A percentile compares a stretch with the other conserved stretches of the same genome.
These are phyloP conservation scores for Ambrosiella xylebori DNA, from an alignment of 2,329 filamentous ascomycete genomes.

Conservation along the genomic window DNA sequence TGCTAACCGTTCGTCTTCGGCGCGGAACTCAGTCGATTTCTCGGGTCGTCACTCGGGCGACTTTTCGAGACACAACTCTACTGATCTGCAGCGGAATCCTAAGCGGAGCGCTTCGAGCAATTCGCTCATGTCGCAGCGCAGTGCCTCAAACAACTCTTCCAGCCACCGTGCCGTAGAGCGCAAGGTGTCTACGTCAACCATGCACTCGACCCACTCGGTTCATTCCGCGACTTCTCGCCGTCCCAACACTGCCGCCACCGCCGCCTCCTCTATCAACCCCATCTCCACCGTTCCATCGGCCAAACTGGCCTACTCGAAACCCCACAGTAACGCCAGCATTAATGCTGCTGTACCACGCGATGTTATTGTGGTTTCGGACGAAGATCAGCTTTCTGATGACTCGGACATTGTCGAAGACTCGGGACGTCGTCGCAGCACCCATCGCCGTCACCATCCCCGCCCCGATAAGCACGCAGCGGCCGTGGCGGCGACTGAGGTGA, in stretches of 20 bases:
- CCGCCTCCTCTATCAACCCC: neutral
- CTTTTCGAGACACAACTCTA: neutral
- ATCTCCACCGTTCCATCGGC: constrained; percentile 3
- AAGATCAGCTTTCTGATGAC: constrained; percentile 6
- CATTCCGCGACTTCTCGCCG: neutral
- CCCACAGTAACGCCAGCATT: neutral
- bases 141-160: neutral
- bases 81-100: neutral
- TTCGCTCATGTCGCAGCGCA: constrained; percentile 7
- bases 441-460: neutral
- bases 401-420: constrained; percentile 5
- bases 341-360: neutral
- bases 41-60: constrained; percentile 4
- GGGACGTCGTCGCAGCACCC: neutral
- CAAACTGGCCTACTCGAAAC: constrained; percentile 6
- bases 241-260: neutral
- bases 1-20: neutral
- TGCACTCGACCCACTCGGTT: constrained; percentile 4
- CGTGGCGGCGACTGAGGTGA: constrained; percentile 8
- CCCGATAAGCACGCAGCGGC: constrained; percentile 5
- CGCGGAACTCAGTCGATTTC: neutral
- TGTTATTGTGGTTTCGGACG: neutral
- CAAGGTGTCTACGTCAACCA: constrained; percentile 6
- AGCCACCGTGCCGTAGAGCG: constrained; percentile 1
- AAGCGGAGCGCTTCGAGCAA: constrained; percentile 4